These are phyloP conservation scores for Penicillium odoratum DNA, from an alignment of 495 filamentous ascomycete genomes.

Conservation along the genomic window DNA sequence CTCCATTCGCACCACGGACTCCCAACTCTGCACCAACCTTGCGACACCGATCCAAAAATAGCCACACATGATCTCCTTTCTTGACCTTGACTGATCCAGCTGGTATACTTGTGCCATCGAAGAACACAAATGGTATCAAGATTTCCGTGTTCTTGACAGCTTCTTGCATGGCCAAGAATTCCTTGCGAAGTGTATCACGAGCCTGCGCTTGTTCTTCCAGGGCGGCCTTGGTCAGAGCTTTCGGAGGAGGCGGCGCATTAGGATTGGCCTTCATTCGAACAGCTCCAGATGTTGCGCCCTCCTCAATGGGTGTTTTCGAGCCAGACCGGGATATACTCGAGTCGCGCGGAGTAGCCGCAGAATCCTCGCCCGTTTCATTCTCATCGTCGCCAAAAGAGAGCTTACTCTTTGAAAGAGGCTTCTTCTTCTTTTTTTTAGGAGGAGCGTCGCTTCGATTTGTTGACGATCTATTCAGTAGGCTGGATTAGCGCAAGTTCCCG, in stretches of 20 bases:
- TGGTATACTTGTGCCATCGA: conserved; percentile 95
- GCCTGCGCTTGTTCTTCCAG: conserved; percentile 78
- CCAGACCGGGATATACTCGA: conserved; percentile 37
- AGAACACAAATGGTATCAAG: conserved; percentile 93
- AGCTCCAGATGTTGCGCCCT: conserved; percentile 31
- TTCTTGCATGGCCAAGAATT: conserved; percentile 82
- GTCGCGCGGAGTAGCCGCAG: conserved; percentile 36
- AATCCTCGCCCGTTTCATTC: conserved; percentile 40
- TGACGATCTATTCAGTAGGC: conserved; percentile 36
- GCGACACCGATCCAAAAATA: conserved; percentile 85
- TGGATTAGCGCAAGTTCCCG: conserved; percentile 32
- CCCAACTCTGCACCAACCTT: conserved; percentile 86
- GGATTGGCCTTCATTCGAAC: conserved; percentile 67
- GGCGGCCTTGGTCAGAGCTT: conserved; percentile 82
- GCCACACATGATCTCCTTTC: conserved; percentile 89
- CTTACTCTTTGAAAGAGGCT: conserved; percentile 60
- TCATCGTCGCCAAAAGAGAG: conserved; percentile 68
- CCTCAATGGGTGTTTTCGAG: conserved; percentile 43
- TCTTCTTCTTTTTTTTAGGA: conserved; percentile 68
- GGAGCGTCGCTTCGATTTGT: conserved; percentile 45
- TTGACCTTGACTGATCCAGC: conserved; percentile 79
- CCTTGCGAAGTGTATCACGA: conserved; percentile 77
- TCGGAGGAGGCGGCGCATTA: conserved; percentile 67
- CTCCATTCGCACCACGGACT: conserved; percentile 57
- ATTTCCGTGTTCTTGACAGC: conserved; percentile 88